These are phyloP conservation scores for Cucurbita ficifolia DNA, from an alignment of 306 rosid species.

Conservation along the genomic window DNA sequence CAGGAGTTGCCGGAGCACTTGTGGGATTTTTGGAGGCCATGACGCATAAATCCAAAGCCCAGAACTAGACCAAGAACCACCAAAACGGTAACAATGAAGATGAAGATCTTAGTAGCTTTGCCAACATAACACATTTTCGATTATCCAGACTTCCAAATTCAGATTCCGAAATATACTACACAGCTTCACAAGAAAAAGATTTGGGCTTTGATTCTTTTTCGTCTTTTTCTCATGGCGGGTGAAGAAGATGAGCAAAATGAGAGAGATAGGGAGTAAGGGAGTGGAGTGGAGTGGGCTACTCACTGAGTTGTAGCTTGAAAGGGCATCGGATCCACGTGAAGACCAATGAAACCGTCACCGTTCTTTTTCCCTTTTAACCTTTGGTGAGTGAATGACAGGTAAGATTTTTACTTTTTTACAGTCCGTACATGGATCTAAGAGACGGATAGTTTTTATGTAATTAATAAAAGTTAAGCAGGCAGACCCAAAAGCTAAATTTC, in stretches of 20 bases:
- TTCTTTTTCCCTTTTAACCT: not conserved
- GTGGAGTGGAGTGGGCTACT: conserved; percentile 6
- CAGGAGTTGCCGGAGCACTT: conserved; percentile 49
- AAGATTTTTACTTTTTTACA: not conserved
- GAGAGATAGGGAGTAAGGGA: not conserved
- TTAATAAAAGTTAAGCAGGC: not conserved
- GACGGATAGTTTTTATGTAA: not conserved
- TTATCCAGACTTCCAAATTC: not conserved
- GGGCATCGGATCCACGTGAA: conserved; percentile 25
- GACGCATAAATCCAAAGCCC: conserved; percentile 53
- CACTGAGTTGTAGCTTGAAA: conserved; percentile 8
- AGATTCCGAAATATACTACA: conserved; percentile 7
- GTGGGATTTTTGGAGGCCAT: conserved; percentile 21
- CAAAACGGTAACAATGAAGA: conserved; percentile 63
- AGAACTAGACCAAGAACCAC: conserved; percentile 52
- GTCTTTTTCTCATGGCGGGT: conserved; percentile 70
- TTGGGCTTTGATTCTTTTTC: conserved; percentile 28
- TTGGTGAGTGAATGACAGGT: not conserved
- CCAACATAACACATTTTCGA: conserved; percentile 77
- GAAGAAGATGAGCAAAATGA: conserved; percentile 4
- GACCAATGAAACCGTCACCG: conserved; percentile 6
- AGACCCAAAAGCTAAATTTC: too few species aligned
- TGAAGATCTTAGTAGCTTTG: conserved; percentile 99
- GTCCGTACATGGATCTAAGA: not conserved
- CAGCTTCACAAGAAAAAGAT: not conserved